Percentiles rank a stretch among this genome's conserved stretches.
These are phyloP conservation scores for Cercospora sp. DNA, from an alignment of 2,329 filamentous ascomycete genomes.

Conservation along the genomic window DNA sequence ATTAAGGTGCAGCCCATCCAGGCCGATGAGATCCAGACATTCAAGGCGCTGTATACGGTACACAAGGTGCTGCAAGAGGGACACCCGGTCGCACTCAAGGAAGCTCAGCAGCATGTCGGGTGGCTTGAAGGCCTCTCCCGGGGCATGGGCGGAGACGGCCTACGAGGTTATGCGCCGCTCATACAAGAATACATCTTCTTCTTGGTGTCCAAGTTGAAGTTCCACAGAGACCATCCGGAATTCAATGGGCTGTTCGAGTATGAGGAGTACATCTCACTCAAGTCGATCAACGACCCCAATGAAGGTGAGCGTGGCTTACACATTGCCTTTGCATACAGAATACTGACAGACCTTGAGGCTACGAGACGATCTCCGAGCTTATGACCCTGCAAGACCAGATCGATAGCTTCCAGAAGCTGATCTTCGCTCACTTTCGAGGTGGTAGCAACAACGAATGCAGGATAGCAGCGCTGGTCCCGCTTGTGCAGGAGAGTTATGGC, in stretches of 20 bases:
- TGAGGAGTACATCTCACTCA: slow-evolving; percentile 96
- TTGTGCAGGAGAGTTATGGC: slow-evolving; percentile 97
- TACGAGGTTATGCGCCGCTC: slow-evolving; percentile 74
- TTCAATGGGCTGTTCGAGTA: slow-evolving; percentile 99
- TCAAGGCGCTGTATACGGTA: slow-evolving; percentile 95
- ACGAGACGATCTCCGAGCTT: slow-evolving; percentile 92
- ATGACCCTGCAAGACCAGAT: slow-evolving; percentile 98
- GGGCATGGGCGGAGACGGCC: slow-evolving; percentile 72
- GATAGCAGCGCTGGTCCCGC: slow-evolving; percentile 86
- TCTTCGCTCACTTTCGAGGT: slow-evolving; percentile 93
- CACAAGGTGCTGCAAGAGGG: slow-evolving; percentile 98
- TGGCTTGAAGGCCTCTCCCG: slow-evolving; percentile 94
- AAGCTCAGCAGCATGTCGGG: slow-evolving; percentile 81
- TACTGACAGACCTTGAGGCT: slow-evolving; percentile 54
- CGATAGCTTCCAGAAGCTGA: slow-evolving; percentile 96
- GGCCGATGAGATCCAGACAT: slow-evolving; percentile 97
- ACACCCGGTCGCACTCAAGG: slow-evolving; percentile 80
- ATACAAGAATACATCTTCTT: slow-evolving; percentile 98
- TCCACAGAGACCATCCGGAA: slow-evolving; percentile 93
- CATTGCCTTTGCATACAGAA: not conserved
- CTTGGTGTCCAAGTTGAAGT: slow-evolving; percentile 89
- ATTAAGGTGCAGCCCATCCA: slow-evolving; percentile 99
- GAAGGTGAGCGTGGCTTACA: slow-evolving; percentile 52
- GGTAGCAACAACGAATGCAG: slow-evolving; percentile 94
- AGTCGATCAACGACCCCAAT: slow-evolving; percentile 97